Evolutionary conservation across 352 stramenopile species (phyloP).

Genomic region (Phytophthora rubi): DNA sequence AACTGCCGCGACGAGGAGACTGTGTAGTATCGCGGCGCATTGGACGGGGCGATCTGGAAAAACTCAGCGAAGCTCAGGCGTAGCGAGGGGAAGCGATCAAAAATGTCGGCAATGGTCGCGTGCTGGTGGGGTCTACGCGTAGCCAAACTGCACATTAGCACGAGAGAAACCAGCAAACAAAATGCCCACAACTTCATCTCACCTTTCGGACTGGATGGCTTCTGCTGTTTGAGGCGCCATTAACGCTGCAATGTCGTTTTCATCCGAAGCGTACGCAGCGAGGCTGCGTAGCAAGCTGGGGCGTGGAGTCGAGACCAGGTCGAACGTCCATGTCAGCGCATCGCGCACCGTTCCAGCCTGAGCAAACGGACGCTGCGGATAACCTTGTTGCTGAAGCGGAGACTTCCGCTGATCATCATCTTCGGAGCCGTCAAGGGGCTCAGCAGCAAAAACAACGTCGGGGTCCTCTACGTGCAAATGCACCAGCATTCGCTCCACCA

Average conservation of each 20-base stretch:
- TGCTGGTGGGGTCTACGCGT: constrained; percentile 37
- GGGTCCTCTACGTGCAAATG: constrained; percentile 58
- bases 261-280: constrained; percentile 63
- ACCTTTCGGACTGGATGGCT: constrained; percentile 54
- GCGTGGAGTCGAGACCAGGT: constrained; percentile 68
- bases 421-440: constrained; percentile 19
- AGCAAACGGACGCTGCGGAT: constrained; percentile 54
- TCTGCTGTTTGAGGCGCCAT: constrained; percentile 52
- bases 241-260: constrained; percentile 56
- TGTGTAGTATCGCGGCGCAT: constrained; percentile 82
- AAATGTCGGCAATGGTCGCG: constrained; percentile 68
- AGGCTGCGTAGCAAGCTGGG: constrained; percentile 67
- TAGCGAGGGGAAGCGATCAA: constrained; percentile 74
- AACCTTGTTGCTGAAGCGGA: constrained; percentile 22
- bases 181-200: not conserved
- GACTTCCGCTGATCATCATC: constrained; percentile 16
- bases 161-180: not conserved
- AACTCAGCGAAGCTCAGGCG: constrained; percentile 68
- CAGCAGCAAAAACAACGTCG: constrained; percentile 52
- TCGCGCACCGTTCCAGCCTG: constrained; percentile 64
- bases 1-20: constrained; percentile 80
- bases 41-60: constrained; percentile 70
- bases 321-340: constrained; percentile 81
- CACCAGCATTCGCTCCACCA: constrained; percentile 61
- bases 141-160: not conserved